Base-by-base conservation (phyloP, 2,329 filamentous ascomycete species). In the Sporothrix globosa region DNA sequence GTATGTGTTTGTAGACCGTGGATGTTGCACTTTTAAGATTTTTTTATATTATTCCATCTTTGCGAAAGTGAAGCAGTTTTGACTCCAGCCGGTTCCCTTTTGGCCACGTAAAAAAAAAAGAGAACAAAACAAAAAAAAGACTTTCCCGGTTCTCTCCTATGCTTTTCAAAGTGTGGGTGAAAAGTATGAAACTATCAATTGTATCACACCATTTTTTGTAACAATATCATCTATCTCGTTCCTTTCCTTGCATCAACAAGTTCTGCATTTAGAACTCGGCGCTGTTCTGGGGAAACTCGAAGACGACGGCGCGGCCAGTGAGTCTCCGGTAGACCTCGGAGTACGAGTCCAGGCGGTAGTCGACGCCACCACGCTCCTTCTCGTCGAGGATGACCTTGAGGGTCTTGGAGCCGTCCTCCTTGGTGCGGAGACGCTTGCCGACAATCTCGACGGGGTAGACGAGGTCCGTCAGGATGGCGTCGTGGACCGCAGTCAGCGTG, bases 371-470 rank as follows among this genome's bases (percentile, higher is more conserved):
- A 80, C 94, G 92, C 92, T 99, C 96, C 93, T 99, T 99, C 92
- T 98, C 96, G 85, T 99, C 96, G 73, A 99, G 90, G 82, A 99
- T 89, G 83, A 99, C 93, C 92, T 99, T 99, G 85, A 98, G 90
- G 82, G 93, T 86, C 92, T 98, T 98, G 91, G 88, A 91, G 84
- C 93, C 93, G 85, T 99, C 96, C 89, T 98, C 95, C 88, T 97
- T 95, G 87, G 96, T 98, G 85, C 96, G 92, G 83, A 94, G 86
- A 82, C 96, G 93, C 93, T 98, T 98, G 86, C 96, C 96, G 79
- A 99, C 96, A 78, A 99, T 99, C 92, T 99, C 96, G 81, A 99
- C 96, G 81, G 96, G 96, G 92, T 92, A 99, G 87, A 97, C 96
- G 81, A 99, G 92, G 85, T 99, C 96, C 82, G 88, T 88, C 77